These are phyloP conservation scores for Otatea glauca DNA, from an alignment of 176 grass and related monocot species.

Conservation along the genomic window DNA sequence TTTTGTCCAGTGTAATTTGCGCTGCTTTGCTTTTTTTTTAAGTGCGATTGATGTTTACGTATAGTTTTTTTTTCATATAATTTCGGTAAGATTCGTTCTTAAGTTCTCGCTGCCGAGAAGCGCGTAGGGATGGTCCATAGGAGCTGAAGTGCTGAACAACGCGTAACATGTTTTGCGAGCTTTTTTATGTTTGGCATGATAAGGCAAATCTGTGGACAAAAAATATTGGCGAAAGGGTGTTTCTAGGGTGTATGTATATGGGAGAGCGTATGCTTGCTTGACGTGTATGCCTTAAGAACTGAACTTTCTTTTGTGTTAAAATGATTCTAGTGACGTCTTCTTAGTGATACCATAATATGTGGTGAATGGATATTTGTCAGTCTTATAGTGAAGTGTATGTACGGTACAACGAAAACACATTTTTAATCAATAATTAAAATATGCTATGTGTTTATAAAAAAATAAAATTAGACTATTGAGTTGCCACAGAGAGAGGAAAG, in stretches of 20 bases:
- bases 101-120: background rate
- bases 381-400: too few species aligned
- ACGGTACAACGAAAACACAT: too few species aligned
- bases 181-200: background rate
- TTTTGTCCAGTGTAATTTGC: background rate
- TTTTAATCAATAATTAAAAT: too few species aligned
- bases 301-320: background rate
- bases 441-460: too few species aligned
- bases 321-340: too few species aligned
- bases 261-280: background rate
- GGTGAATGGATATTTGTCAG: too few species aligned
- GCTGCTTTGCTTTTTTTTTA: background rate
- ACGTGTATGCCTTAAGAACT: background rate
- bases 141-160: background rate
- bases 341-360: too few species aligned
- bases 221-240: background rate
- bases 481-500: too few species aligned
- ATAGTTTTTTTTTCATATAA: background rate
- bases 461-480: too few species aligned
- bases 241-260: background rate
- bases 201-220: background rate
- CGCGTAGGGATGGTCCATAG: background rate
- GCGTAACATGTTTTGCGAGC: background rate
- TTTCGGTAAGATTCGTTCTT: background rate
- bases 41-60: background rate